Base-by-base conservation (phyloP, 2,329 filamentous ascomycete species). In the Nemania serpens region DNA sequence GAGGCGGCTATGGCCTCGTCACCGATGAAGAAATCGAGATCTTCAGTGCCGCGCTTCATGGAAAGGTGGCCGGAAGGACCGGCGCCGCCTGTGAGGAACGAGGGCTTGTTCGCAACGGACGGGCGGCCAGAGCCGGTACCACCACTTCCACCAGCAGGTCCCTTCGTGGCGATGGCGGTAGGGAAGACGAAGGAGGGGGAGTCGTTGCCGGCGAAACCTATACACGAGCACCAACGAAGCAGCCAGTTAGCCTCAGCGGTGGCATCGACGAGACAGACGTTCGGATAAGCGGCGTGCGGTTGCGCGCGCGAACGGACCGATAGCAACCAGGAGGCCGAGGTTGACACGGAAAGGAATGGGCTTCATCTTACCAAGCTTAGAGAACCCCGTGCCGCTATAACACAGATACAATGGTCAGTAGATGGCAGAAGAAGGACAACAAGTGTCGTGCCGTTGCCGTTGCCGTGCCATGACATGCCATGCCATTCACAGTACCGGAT, bases 141-240 rank as follows among this genome's bases (percentile, higher is more conserved):
- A 69, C 86, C 88, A 74, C 82, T 82, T 70, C 89, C 88, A 70
- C 84, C 89, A 61, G 86, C 82, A 66, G 87, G 84, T 64, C 90
- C 88, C 81, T 97, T 98, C 66, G 93, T 98, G 73, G 95, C 94
- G 80, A 99, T 99, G 69, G 95, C 95, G 57, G 95, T 99, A 65
- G 95, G 95, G 79, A 99, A 99, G 74, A 99, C 95, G 82, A 98
- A 99, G 59, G 95, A 99, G 42, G 95, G 95, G 69, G 95, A 96
- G 79, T 99, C 95, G 80, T 99, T 99, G 79, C 95, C 95, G 79
- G 95, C 95, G 79, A 99, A 99, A 80, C 93, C 93, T 97, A 58
- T 57, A 57, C 59, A 12, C 12, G 7, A 34, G 33, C 18, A 47
- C 48, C 57, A 64, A 54, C 58, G 43, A 61, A 62, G 61, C 59